phyloP scores from a whole-genome alignment of 2,329 filamentous ascomycete species.

The Apiospora sp. region DNA sequence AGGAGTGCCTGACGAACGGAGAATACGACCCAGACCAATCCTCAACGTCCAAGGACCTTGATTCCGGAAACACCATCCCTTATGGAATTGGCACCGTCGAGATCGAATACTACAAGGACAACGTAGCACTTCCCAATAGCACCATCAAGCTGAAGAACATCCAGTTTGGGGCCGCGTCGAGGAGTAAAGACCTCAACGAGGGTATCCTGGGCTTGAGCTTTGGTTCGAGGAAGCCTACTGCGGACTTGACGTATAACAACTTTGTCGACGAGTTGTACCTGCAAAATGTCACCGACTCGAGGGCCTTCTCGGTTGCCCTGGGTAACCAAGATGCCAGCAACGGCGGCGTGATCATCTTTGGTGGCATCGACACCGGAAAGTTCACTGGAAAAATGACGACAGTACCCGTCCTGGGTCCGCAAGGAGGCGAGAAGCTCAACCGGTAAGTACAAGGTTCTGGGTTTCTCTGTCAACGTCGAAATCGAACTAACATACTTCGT shows the following conservation, averaged over 20 bases:
- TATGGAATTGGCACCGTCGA: constrained; percentile 62
- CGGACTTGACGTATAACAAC: constrained; percentile 52
- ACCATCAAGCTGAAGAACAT: constrained; percentile 54
- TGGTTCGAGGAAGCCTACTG: neutral
- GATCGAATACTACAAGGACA: constrained; percentile 57
- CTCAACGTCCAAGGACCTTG: constrained; percentile 45
- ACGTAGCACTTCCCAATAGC: constrained; percentile 52
- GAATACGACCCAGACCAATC: constrained; percentile 53
- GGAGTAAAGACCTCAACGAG: constrained; percentile 40
- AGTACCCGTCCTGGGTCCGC: constrained; percentile 66
- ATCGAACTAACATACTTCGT: constrained; percentile 31
- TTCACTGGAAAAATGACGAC: constrained; percentile 66
- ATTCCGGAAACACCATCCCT: constrained; percentile 48
- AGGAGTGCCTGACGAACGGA: constrained; percentile 56
- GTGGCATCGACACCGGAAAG: constrained; percentile 71
- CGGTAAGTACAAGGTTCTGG: constrained; percentile 2
- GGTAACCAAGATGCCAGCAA: constrained; percentile 66
- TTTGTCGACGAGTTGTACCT: constrained; percentile 58
- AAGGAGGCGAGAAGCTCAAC: constrained; percentile 46
- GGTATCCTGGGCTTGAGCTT: constrained; percentile 23
- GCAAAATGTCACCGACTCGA: constrained; percentile 64
- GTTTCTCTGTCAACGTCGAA: neutral
- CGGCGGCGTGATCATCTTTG: constrained; percentile 69
- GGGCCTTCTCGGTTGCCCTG: constrained; percentile 71
- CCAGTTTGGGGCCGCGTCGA: constrained; percentile 70